Evolutionary conservation across 2,329 filamentous ascomycete genomes (phyloP).

Genomic region (Mycosphaerella sp.): DNA sequence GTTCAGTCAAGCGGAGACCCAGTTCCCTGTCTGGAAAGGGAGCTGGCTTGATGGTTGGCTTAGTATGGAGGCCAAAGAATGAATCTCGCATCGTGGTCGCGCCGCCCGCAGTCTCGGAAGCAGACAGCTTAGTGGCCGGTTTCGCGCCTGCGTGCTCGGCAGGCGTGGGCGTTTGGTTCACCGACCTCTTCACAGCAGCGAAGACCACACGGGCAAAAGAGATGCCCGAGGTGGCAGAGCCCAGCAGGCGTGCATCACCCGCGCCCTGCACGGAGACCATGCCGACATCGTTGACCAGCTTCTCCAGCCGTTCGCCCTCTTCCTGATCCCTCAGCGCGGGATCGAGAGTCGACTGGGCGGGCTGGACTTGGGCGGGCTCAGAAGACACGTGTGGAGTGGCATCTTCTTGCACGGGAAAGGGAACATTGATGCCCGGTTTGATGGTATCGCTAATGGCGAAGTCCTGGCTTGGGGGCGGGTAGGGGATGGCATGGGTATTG

Average conservation of each 20-base stretch:
- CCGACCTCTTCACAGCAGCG: constrained; percentile 78
- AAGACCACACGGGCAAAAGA: constrained; percentile 93
- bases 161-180: constrained; percentile 47
- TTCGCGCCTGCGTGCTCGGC: constrained; percentile 54
- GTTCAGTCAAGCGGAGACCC: constrained; percentile 62
- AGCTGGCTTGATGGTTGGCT: constrained; percentile 77
- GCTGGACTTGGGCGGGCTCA: neutral
- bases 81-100: constrained; percentile 87
- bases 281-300: constrained; percentile 61
- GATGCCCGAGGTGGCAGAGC: constrained; percentile 73
- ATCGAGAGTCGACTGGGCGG: constrained; percentile 25
- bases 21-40: constrained; percentile 74
- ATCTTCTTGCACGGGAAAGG: constrained; percentile 28
- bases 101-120: constrained; percentile 46
- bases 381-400: constrained; percentile 3
- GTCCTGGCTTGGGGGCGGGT: constrained; percentile 59
- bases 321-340: constrained; percentile 41
- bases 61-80: constrained; percentile 93
- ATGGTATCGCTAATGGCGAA: constrained; percentile 46
- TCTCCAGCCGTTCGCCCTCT: constrained; percentile 57
- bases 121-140: constrained; percentile 48
- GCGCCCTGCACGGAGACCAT: constrained; percentile 73
- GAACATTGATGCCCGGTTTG: constrained; percentile 34
- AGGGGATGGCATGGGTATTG: constrained; percentile 60
- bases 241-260: constrained; percentile 73